Conservation (phyloP, 2,329 filamentous ascomycete genomes). For the Tolypocladium sp. region DNA sequence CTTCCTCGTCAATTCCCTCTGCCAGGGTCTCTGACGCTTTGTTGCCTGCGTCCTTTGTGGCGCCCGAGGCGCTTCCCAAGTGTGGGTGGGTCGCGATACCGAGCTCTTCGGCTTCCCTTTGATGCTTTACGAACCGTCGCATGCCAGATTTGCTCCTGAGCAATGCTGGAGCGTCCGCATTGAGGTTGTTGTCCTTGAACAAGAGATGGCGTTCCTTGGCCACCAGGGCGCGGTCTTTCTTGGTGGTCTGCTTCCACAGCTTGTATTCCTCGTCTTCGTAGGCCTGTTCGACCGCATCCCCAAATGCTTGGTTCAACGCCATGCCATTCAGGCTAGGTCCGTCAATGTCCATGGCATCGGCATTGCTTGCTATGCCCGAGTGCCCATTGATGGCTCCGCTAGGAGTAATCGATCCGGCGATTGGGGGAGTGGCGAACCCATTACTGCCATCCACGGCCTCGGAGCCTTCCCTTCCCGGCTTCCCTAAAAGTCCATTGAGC, state of each 20-base stretch:
- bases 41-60: constrained; percentile 37
- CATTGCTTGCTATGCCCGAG: constrained; percentile 61
- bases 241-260: constrained; percentile 97
- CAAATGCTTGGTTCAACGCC: constrained; percentile 52
- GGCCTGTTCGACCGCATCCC: constrained; percentile 61
- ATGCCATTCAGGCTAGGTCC: constrained; percentile 61
- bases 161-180: constrained; percentile 79
- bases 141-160: constrained; percentile 80
- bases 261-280: constrained; percentile 94
- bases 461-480: constrained; percentile 58
- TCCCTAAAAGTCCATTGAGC: constrained; percentile 53
- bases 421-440: constrained; percentile 75
- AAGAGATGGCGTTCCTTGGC: constrained; percentile 80
- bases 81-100: constrained; percentile 27
- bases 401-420: constrained; percentile 68
- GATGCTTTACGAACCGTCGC: constrained; percentile 75
- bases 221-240: constrained; percentile 82
- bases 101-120: constrained; percentile 55
- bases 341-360: constrained; percentile 82
- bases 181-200: constrained; percentile 77
- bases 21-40: constrained; percentile 67
- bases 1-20: constrained; percentile 87
- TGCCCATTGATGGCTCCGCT: constrained; percentile 55
- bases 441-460: constrained; percentile 74
- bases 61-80: constrained; percentile 25